Evolutionary conservation across 495 filamentous ascomycete genomes (phyloP), one percentile per base, ranked within the genome.

Genomic region (Tuber indicum): DNA sequence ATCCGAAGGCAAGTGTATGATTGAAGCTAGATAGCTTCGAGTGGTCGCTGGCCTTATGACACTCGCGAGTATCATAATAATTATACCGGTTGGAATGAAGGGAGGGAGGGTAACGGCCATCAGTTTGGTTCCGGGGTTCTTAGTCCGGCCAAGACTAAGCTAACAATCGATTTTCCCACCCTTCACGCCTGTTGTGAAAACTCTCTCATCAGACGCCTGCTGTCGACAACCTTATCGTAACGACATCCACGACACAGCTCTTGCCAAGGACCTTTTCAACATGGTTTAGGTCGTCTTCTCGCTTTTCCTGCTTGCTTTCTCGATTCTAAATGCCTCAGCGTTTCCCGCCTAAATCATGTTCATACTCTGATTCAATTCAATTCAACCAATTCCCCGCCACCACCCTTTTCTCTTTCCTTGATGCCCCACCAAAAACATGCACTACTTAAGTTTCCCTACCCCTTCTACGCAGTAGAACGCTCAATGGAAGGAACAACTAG

Each of bases 371-470:
- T 52, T 52, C 71, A 78, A 73, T 71, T 16, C 62, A 78, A 72
- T 69, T 46, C n/a, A 79, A 73, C 72, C 16, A 17, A 41, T 42
- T 71, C 23, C 2, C 72, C 17, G 36, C 71, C 21, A 70, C 12
- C 10, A 16, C 70, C 43, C 32, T 42, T 49, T 8, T 36, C 36
- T 5, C 26, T 46, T 32, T 19, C 36, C 17, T 14, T 45, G 3
- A 12, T 52, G 7, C 45, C 3, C 42, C 43, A 49, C 44, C 42
- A 32, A 44, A 78, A 32, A 42, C 46, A 78, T 80, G 78, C 78
- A 80, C 78, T 79, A 79, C 78, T 79, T 80, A 71, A 80, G 78
- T 74, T 80, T 45, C 71, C 78, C 77, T 39, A 73, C 77, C 77
- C 70, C 71, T 72, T 75, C 72, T 69, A 43, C 70, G 46, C 36